phyloP scores from a whole-genome alignment of 2,329 filamentous ascomycete species.

The Aspergillus persii region DNA sequence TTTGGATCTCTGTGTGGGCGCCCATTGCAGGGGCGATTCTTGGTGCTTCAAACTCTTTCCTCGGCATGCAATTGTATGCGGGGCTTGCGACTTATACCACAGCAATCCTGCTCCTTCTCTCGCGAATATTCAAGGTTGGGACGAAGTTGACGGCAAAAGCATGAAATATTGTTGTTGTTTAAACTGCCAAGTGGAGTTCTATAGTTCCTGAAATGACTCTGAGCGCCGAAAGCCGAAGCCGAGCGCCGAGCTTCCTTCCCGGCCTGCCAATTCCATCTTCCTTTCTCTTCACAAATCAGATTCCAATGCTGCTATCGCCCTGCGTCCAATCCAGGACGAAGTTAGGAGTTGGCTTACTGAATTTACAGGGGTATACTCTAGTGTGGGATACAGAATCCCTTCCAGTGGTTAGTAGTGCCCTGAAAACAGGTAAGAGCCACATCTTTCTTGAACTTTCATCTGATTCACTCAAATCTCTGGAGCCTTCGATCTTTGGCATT shows the following conservation, averaged over 20 bases:
- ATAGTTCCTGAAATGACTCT: background rate
- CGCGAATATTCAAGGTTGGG: background rate
- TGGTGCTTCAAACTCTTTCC: background rate
- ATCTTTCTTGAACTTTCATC: too few species aligned
- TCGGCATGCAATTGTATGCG: background rate
- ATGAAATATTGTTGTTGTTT: background rate
- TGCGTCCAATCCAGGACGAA: too few species aligned
- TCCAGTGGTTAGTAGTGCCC: too few species aligned
- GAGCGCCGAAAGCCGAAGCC: background rate
- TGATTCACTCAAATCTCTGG: too few species aligned
- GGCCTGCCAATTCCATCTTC: background rate
- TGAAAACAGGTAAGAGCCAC: too few species aligned
- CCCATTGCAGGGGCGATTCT: conserved; percentile 20
- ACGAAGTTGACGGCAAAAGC: background rate
- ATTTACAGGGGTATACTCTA: too few species aligned
- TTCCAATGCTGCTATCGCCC: too few species aligned
- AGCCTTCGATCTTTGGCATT: too few species aligned
- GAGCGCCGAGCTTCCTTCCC: background rate
- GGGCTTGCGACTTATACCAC: background rate
- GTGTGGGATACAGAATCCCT: too few species aligned
- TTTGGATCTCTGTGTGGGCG: conserved; percentile 25
- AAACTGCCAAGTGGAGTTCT: too few species aligned
- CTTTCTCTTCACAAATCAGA: background rate
- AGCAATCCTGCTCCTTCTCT: background rate
- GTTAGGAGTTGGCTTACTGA: too few species aligned